phyloP scores from a whole-genome alignment of 257 asterid species.

The Petunia axillaris region DNA sequence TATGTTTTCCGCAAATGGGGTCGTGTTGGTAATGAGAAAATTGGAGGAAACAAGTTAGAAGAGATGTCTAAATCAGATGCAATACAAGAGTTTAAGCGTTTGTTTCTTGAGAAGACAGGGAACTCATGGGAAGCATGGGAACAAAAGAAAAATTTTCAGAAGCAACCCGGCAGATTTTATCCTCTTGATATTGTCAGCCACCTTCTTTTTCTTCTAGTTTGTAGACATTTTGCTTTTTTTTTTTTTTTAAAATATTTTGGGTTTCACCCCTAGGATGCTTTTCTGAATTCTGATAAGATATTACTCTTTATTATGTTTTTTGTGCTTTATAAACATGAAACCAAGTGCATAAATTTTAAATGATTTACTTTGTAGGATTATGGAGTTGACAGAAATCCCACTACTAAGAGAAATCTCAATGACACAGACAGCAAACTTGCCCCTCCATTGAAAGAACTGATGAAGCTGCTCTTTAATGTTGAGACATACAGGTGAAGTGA shows the following conservation, averaged over 20 bases:
- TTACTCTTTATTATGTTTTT: not conserved
- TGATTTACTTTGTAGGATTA: slow-evolving; percentile 69
- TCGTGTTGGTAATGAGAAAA: slow-evolving; percentile 92
- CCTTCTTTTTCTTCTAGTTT: slow-evolving; percentile 18
- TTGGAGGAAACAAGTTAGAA: slow-evolving; percentile 76
- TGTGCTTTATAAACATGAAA: slow-evolving; percentile 5
- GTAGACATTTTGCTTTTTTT: slow-evolving; percentile 22
- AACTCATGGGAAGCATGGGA: slow-evolving; percentile 94
- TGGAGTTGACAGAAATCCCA: slow-evolving; percentile 63
- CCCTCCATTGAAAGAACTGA: slow-evolving; percentile 71
- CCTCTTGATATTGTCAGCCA: slow-evolving; percentile 82
- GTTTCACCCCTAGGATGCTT: not conserved
- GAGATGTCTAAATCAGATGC: slow-evolving; percentile 71
- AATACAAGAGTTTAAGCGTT: slow-evolving; percentile 71
- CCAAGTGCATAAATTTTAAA: slow-evolving; percentile 23
- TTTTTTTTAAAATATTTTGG: not conserved
- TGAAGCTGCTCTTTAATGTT: slow-evolving; percentile 93
- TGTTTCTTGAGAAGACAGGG: slow-evolving; percentile 92
- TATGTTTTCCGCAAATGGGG: slow-evolving; percentile 97
- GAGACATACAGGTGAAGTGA: slow-evolving; percentile 82
- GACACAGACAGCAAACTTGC: slow-evolving; percentile 69
- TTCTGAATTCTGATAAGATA: not conserved
- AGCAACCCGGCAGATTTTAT: slow-evolving; percentile 90
- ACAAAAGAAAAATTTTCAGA: slow-evolving; percentile 58
- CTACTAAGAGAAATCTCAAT: slow-evolving; percentile 61